Evolutionary conservation across 805 yeast genomes (phyloP), one percentile per base, ranked within the genome.

Genomic region (Kregervanrija delftensis): DNA sequence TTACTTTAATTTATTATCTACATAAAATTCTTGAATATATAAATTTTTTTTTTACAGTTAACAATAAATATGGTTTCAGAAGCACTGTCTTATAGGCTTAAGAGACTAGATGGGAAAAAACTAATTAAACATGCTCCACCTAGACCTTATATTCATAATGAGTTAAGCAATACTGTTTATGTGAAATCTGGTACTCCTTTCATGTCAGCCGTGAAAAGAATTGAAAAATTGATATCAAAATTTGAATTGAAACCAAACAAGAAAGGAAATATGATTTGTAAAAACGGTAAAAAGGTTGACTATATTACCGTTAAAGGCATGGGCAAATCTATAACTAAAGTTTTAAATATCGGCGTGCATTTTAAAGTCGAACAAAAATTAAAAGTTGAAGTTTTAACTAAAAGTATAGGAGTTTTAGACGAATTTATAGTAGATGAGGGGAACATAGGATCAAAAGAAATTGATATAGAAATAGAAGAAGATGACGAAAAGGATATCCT

Each of bases 291-390:
- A 14, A 31, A 39, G 2, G 65, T 66, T 0, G 56, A 66, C 28
- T 76, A 67, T 55, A 69, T 87, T 8, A 68, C 73, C 0, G 72
- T 89, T 3, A 63, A 76, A 44, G 96, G 95, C 0, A 80, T 86
- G 83, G 96, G 96, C 1, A 72, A 69, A 45, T 75, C 90, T 9
- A 77, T 84, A 9, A 79, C 74, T 40, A 82, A 76, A 54, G 77
- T 82, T 0, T 48, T 84, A n/a, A 67, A 80, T 11, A 49, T 89
- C 1, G 95, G 78, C 0, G 59, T 78, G 28, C 73, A 79, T 54
- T 83, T 81, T 56, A 75, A 76, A 52, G 66, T 64, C 12, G 72
- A 74, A 32, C 65, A 71, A 35, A 71, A 73, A 8, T 67, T 73
- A 56, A 67, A 58, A 46, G 77, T 86, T 8, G 87, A 83, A 11